Conservation (phyloP, 129 eudicot genomes). For the Lactuca sativa region DNA sequence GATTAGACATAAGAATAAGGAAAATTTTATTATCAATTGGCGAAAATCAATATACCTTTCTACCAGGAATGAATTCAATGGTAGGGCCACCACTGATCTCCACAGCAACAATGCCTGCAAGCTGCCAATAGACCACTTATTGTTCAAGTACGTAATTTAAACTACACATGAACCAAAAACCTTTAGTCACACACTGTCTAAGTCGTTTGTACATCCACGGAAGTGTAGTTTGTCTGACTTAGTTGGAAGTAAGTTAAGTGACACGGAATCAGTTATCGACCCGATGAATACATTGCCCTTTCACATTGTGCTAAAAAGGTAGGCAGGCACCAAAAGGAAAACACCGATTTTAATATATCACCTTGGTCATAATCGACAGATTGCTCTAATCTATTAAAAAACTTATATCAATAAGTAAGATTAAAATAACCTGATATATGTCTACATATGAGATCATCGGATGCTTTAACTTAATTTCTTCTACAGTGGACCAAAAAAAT, state of each 20-base stretch:
- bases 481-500: conserved; percentile 41
- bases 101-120: conserved; percentile 81
- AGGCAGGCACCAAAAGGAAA: not conserved
- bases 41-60: conserved; percentile 48
- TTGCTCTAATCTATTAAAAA: not conserved
- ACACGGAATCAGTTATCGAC: too few species aligned
- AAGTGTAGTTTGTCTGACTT: too few species aligned
- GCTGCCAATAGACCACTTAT: conserved; percentile 35
- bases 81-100: conserved; percentile 89
- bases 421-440: conserved; percentile 64
- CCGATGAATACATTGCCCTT: too few species aligned
- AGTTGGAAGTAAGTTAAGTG: too few species aligned
- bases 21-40: not conserved
- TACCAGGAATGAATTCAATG: conserved; percentile 65
- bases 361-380: not conserved
- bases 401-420: not conserved
- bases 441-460: conserved; percentile 75
- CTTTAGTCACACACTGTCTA: not conserved
- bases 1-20: not conserved
- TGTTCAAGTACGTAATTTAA: conserved; percentile 1
- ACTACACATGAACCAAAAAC: not conserved
- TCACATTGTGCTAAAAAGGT: not conserved
- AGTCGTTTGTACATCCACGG: too few species aligned
- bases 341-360: not conserved
- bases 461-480: conserved; percentile 62